These are phyloP conservation scores for Eucalyptus regnans DNA, from an alignment of 345 rosid genomes.

Conservation along the genomic window DNA sequence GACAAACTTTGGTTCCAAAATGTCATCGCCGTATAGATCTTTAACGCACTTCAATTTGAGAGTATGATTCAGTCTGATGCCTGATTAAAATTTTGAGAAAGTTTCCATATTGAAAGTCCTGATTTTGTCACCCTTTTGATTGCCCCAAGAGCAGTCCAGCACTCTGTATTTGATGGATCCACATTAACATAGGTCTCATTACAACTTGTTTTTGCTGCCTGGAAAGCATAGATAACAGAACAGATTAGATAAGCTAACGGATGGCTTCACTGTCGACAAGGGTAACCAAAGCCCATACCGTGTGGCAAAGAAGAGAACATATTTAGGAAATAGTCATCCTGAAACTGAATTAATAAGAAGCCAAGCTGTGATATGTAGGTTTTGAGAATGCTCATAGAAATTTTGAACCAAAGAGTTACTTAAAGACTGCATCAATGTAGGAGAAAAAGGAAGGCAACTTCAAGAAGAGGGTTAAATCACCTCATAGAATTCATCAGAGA, in stretches of 20 bases:
- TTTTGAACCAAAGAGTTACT: neutral
- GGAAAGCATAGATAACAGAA: neutral
- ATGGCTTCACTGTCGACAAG: no score
- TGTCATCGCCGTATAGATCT: constrained; percentile 1
- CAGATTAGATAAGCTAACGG: neutral
- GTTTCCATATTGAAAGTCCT: neutral
- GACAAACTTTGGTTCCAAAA: constrained; percentile 11
- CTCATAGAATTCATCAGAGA: constrained; percentile 14
- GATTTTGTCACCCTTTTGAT: neutral
- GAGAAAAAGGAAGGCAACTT: neutral
- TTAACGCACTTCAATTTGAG: neutral
- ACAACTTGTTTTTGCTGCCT: constrained; percentile 13
- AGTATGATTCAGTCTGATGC: neutral
- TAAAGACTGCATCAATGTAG: neutral
- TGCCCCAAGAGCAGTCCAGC: neutral
- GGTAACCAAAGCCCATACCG: no score
- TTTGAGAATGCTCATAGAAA: neutral
- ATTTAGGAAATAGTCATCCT: neutral
- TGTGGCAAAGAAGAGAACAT: neutral
- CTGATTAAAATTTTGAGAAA: no score
- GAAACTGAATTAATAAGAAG: neutral
- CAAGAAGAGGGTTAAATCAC: neutral
- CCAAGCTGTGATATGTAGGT: neutral
- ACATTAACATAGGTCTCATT: constrained; percentile 1
- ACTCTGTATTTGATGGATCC: constrained; percentile 2